Percentiles rank a stretch among this genome's conserved stretches.
Evolutionary conservation across 345 rosid species (phyloP).

Genomic region (Lepidium sativum): DNA sequence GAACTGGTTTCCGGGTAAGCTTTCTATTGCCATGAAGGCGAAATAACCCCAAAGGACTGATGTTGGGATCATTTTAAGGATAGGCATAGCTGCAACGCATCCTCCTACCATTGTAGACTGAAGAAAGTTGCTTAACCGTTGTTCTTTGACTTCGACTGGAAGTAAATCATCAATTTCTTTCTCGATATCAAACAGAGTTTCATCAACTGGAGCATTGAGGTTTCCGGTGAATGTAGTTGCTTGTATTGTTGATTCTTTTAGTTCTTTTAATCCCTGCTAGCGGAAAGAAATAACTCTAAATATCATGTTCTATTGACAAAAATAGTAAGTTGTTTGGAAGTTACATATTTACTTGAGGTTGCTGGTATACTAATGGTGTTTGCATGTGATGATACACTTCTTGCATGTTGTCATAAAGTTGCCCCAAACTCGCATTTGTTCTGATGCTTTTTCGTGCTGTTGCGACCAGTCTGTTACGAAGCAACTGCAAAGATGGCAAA

Average conservation of each 20-base stretch:
- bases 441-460: slow-evolving; percentile 56
- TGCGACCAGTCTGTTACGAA: slow-evolving; percentile 69
- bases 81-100: slow-evolving; percentile 94
- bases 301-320: background rate
- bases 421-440: slow-evolving; percentile 71
- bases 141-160: slow-evolving; percentile 92
- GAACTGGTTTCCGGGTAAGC: slow-evolving; percentile 94
- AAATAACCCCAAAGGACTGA: slow-evolving; percentile 99
- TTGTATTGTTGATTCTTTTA: slow-evolving; percentile 83
- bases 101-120: slow-evolving; percentile 82
- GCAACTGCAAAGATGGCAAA: slow-evolving; percentile 40
- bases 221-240: slow-evolving; percentile 69
- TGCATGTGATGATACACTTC: slow-evolving; percentile 80
- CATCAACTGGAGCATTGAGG: slow-evolving; percentile 79
- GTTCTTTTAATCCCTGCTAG: slow-evolving; percentile 72
- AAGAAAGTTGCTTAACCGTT: slow-evolving; percentile 87
- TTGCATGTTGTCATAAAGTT: slow-evolving; percentile 76
- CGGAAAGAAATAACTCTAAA: slow-evolving; percentile 1
- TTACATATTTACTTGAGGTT: slow-evolving; percentile 33
- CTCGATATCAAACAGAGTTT: slow-evolving; percentile 73
- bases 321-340: background rate
- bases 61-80: slow-evolving; percentile 88
- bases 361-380: slow-evolving; percentile 75
- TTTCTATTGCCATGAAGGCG: slow-evolving; percentile 97
- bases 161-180: slow-evolving; percentile 83